Conservation (phyloP, 1,284 basidiomycete genomes). For the Malassezia sp. region DNA sequence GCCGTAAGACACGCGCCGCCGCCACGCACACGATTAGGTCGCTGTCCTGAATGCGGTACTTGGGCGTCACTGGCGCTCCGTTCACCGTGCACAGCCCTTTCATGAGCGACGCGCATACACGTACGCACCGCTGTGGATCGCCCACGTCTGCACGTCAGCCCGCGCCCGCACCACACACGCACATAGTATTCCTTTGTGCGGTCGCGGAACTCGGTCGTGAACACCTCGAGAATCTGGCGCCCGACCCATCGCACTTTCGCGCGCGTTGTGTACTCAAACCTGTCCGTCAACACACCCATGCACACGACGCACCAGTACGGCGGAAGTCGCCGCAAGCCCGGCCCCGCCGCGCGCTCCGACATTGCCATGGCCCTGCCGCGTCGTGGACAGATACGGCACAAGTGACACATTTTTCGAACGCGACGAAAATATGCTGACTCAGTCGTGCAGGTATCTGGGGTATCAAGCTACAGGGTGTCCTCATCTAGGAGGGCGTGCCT, state of each 20-base stretch:
- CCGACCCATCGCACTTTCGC: conserved; percentile 82
- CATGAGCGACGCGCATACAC: neutral
- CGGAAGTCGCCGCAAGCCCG: conserved; percentile 15
- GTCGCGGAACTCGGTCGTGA: conserved; percentile 47
- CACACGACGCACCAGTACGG: conserved; percentile 43
- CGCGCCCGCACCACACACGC: conserved; percentile 12
- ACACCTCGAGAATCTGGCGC: conserved; percentile 56
- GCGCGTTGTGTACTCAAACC: conserved; percentile 66
- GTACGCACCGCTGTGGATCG: conserved; percentile 62
- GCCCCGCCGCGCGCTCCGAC: conserved; percentile 12
- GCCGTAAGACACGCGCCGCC: conserved; percentile 46
- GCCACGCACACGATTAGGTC: conserved; percentile 75
- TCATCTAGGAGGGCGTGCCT: neutral
- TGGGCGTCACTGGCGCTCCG: conserved; percentile 65
- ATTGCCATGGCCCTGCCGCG: too few relatives aligned
- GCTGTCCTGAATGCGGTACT: conserved; percentile 70
- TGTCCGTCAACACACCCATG: too few relatives aligned
- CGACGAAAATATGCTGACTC: conserved; percentile 2
- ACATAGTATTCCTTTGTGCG: conserved; percentile 48
- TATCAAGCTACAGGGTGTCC: too few relatives aligned
- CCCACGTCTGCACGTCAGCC: conserved; percentile 20
- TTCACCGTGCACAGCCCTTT: conserved; percentile 82
- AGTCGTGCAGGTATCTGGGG: neutral
- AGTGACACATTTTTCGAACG: too few relatives aligned
- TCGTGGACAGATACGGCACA: too few relatives aligned